A percentile compares a stretch with the other conserved stretches of the same genome.
Conservation (phyloP, 2,329 filamentous ascomycete genomes). For the Rhinocladiella mackenziei region DNA sequence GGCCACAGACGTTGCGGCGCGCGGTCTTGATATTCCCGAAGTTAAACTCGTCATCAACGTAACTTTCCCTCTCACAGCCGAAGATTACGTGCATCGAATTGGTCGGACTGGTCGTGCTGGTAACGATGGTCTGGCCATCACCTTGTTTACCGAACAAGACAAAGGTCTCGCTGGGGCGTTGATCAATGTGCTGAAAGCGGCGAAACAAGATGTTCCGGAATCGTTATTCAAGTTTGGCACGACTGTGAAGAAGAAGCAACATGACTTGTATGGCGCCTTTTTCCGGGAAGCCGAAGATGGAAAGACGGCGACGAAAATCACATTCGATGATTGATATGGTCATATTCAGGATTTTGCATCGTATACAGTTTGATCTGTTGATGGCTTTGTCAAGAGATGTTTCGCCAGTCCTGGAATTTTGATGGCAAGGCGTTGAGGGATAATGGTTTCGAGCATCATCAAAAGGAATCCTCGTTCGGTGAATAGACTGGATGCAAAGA, state of each 20-base stretch:
- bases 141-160: constrained; percentile 91
- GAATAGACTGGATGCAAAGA: constrained; percentile 11
- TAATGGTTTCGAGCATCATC: constrained; percentile 16
- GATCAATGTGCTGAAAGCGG: constrained; percentile 92
- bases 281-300: constrained; percentile 84
- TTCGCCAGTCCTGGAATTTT: constrained; percentile 11
- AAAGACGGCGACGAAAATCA: constrained; percentile 86
- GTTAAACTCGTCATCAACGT: constrained; percentile 94
- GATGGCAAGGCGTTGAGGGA: constrained; percentile 26
- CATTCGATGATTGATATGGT: constrained; percentile 61
- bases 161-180: constrained; percentile 86
- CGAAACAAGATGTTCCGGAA: constrained; percentile 85
- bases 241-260: constrained; percentile 97
- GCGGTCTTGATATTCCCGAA: constrained; percentile 89
- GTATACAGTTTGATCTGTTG: constrained; percentile 3
- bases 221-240: constrained; percentile 92
- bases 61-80: constrained; percentile 89
- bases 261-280: constrained; percentile 91
- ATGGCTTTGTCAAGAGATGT: background rate
- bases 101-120: constrained; percentile 92
- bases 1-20: constrained; percentile 91
- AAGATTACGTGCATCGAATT: constrained; percentile 97
- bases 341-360: too few species aligned
- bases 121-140: constrained; percentile 82
- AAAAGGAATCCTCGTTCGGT: constrained; percentile 25